Evolutionary conservation across 345 rosid species (phyloP), one percentile per base, ranked within the genome.

Genomic region (Salix brachista): DNA sequence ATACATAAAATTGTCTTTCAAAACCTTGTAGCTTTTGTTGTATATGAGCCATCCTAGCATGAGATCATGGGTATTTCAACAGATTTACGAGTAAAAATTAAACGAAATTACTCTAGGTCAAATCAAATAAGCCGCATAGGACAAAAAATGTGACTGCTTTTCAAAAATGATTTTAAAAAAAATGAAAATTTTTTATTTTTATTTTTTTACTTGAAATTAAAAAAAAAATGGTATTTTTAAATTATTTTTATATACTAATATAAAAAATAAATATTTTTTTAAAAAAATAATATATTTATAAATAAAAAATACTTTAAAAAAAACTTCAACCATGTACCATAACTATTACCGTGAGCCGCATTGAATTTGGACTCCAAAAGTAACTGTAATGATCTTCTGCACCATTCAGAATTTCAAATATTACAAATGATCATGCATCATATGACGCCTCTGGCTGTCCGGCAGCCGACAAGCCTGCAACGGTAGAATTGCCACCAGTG

Each of bases 391-490:
- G 23, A 46, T 46, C 44, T 34, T 67, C 17, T 36, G 16, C 75
- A n/a, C 14, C 26, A n/a, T 58, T 58, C 28, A 58, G 62, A 58
- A 58, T 58, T n/a, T 58, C 62, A 58, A 58, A 58, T 56, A 21
- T 56, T 56, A 0, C 23, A 9, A n/a, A 23, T n/a, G 62, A 56
- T 34, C 46, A 21, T 42, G 19, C 11, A 14, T 17, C 52, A 54
- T 10, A 69, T 67, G 54, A 73, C 60, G 48, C 12, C 30, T 16
- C 13, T 19, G 9, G 14, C 34, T 54, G 26, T 54, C 4, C 8
- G 61, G 61, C 28, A 58, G 62, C 62, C 16, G 50, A 65, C 82
- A 76, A 2, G 69, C 71, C 70, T 80, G 69, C 74, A 71, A 77
- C 78, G 82, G 76, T 71, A 50, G 73, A 75, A 70, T 48, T 34